Evolutionary conservation across 352 stramenopile genomes (phyloP).

Genomic region (Blastocystis sp.): DNA sequence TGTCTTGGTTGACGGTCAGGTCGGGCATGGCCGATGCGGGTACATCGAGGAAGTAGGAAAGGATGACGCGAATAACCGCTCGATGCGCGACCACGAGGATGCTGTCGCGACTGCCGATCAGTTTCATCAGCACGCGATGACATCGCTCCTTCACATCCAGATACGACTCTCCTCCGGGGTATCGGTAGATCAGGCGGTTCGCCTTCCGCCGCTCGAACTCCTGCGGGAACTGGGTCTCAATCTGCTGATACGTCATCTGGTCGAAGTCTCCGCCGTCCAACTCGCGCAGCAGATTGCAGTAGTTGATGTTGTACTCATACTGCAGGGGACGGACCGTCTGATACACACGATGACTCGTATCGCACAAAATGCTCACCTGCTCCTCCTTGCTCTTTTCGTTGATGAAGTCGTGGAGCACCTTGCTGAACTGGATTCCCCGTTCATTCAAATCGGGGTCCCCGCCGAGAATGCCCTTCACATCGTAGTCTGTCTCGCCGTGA

Average conservation of each 20-base stretch:
- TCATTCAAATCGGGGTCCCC: slow-evolving; percentile 76
- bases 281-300: slow-evolving; percentile 85
- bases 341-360: slow-evolving; percentile 48
- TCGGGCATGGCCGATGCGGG: slow-evolving; percentile 27
- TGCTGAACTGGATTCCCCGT: slow-evolving; percentile 79
- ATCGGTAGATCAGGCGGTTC: slow-evolving; percentile 85
- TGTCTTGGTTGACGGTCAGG: slow-evolving; percentile 40
- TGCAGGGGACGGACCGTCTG: slow-evolving; percentile 39
- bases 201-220: slow-evolving; percentile 80
- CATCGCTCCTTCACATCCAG: slow-evolving; percentile 86
- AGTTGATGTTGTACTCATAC: slow-evolving; percentile 73
- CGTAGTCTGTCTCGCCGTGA: slow-evolving; percentile 80
- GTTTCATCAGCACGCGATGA: slow-evolving; percentile 85
- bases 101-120: slow-evolving; percentile 78
- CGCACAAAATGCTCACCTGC: slow-evolving; percentile 55
- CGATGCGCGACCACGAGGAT: slow-evolving; percentile 60
- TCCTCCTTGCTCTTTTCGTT: slow-evolving; percentile 75
- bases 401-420: slow-evolving; percentile 81
- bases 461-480: slow-evolving; percentile 77
- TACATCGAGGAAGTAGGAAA: slow-evolving; percentile 64
- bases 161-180: slow-evolving; percentile 86
- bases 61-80: slow-evolving; percentile 63
- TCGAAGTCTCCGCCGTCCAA: slow-evolving; percentile 85
- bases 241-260: slow-evolving; percentile 81
- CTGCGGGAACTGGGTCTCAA: slow-evolving; percentile 80